These are phyloP conservation scores for Hydrangea macrophylla DNA, from an alignment of 148 eudicot genomes.

Conservation along the genomic window DNA sequence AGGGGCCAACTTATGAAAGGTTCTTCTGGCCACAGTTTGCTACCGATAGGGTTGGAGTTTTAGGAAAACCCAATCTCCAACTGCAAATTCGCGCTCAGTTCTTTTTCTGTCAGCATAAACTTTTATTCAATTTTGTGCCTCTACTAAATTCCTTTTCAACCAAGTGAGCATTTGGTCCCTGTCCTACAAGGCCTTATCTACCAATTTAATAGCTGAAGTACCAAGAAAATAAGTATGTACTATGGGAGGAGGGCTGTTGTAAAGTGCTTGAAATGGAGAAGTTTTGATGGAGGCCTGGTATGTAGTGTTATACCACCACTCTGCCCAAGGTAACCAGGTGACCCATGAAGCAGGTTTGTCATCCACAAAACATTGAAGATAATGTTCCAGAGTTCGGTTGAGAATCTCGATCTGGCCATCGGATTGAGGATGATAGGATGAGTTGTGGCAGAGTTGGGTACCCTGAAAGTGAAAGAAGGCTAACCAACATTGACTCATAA, in stretches of 20 bases:
- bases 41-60: neutral
- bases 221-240: no score
- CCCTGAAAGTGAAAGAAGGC: neutral
- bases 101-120: neutral
- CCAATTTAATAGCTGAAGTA: no score
- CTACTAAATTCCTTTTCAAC: neutral
- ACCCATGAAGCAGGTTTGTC: no score
- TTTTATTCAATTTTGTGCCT: neutral
- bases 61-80: neutral
- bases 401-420: neutral
- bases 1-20: no score
- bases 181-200: no score
- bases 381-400: neutral
- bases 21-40: no score
- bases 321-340: neutral
- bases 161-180: no score
- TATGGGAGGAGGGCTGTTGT: no score
- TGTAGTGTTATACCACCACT: neutral
- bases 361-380: neutral
- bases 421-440: neutral
- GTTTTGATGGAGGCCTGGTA: neutral
- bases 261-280: neutral
- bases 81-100: neutral
- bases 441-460: neutral
- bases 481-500: neutral